Evolutionary conservation across 139 green algal species (phyloP).

Genomic region (Chlamydomonas sp.): DNA sequence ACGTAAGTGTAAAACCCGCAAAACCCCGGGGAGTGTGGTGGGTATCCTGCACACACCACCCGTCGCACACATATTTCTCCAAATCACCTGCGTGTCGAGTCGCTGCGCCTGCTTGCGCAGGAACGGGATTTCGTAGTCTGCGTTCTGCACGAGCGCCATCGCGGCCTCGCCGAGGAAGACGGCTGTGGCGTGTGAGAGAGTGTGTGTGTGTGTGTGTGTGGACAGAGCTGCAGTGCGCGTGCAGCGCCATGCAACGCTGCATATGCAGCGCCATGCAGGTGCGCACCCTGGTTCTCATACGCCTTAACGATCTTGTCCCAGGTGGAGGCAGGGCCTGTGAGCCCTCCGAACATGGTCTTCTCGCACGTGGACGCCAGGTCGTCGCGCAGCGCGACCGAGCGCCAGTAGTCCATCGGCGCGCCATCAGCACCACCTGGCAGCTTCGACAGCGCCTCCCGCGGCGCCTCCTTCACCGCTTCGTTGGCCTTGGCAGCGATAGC

Average conservation of each 20-base stretch:
- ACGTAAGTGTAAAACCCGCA: too few species aligned
- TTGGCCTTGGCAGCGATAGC: slow-evolving; percentile 52
- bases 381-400: slow-evolving; percentile 42
- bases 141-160: slow-evolving; percentile 50
- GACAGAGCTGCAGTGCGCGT: too few species aligned
- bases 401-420: slow-evolving; percentile 48
- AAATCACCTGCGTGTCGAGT: neutral
- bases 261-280: neutral
- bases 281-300: slow-evolving; percentile 17
- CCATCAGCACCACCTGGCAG: slow-evolving; percentile 24
- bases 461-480: slow-evolving; percentile 42
- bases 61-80: neutral
- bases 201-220: too few species aligned
- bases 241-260: too few species aligned
- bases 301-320: slow-evolving; percentile 56
- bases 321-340: slow-evolving; percentile 47
- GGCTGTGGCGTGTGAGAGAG: slow-evolving; percentile 32
- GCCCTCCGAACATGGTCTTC: slow-evolving; percentile 54
- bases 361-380: slow-evolving; percentile 47
- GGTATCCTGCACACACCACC: neutral
- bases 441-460: slow-evolving; percentile 28
- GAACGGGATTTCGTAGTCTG: slow-evolving; percentile 72
- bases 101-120: slow-evolving; percentile 42
- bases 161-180: slow-evolving; percentile 61
- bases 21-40: neutral